A percentile compares a stretch with the other conserved stretches of the same genome.
Conservation (phyloP, 2,329 filamentous ascomycete genomes). For the Xylaria sp. region DNA sequence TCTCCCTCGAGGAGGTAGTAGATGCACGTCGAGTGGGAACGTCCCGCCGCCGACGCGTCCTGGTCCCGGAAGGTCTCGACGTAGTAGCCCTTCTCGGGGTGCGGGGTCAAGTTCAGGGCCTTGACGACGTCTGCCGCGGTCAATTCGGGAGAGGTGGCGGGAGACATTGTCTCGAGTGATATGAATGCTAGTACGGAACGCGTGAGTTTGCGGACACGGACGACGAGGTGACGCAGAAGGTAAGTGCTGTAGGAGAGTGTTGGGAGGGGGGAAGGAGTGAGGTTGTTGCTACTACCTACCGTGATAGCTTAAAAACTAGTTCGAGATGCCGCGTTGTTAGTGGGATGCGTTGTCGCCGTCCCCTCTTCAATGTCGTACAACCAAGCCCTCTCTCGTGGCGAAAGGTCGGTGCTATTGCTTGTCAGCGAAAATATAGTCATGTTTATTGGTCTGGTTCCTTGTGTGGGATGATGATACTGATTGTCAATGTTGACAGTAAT, state of each 20-base stretch:
- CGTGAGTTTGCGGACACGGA: background rate
- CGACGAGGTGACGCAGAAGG: background rate
- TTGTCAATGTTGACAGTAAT: background rate
- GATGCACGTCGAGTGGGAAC: conserved; percentile 59
- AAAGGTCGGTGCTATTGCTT: background rate
- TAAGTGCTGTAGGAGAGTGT: background rate
- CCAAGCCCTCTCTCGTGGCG: background rate
- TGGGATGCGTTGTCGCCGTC: background rate
- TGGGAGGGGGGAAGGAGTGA: background rate
- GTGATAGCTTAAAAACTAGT: background rate
- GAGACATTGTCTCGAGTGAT: conserved; percentile 1
- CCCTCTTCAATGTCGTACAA: background rate
- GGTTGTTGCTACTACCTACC: background rate
- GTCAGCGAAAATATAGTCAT: background rate
- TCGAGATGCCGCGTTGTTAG: background rate
- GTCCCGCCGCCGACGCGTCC: conserved; percentile 35
- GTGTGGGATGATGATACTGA: background rate
- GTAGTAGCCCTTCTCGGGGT: conserved; percentile 62
- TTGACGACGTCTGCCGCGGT: conserved; percentile 57
- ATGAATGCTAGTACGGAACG: background rate
- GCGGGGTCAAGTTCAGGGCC: conserved; percentile 55
- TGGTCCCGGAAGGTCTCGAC: conserved; percentile 58
- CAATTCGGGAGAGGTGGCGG: conserved; percentile 19
- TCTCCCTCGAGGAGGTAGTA: conserved; percentile 63
- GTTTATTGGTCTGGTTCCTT: background rate